Evolutionary conservation across 208 protist genomes (phyloP), one percentile per base, ranked within the genome.

Genomic region (Leishmania tarentolae): DNA sequence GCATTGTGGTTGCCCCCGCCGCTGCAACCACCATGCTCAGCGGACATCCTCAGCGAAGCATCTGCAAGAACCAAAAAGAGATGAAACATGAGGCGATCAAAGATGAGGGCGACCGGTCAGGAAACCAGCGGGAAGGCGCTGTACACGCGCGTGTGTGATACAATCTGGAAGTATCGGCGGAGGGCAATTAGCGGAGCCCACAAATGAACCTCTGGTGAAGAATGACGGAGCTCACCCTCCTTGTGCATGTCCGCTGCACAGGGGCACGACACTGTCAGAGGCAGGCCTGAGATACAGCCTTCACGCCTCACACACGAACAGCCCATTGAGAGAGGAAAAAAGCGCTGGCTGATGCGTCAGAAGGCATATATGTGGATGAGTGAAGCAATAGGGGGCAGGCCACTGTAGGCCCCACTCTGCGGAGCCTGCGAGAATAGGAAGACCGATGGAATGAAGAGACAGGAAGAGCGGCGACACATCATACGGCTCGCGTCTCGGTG

Each of bases 1-100:
- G 84, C 85, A 28, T 81, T 75, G 50, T 82, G 78, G 59, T 73
- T 80, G 28, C 66, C 69, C 21, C 78, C 81, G 50, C 76, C 70
- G 35, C 76, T 66, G 19, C 83, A 78, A 11, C 83, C 75, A 53
- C 78, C 59, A 13, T 75, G 46, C 52, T 75, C 66, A 7, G 53
- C 70, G 31, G 81, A 87, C 87, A 90, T 84, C 37, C 57, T 21
- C 5, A 3, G 46, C 52, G 42, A 35, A 63, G 57, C 57, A 31
- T 19, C 6, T 9, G 7, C 28, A 63, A 31, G 57, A 46, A 6
- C 57, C 15, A 52, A 31, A 63, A 61, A 82, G 59, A 61, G 31
- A 78, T 21, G 24, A 50, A 11, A 53, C 35, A 28, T 35, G 44
- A n/a, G 42, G 28, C 9, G 69, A 73, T 21, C 35, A 46, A 40